Percentiles rank a stretch among this genome's conserved stretches.
phyloP scores from a whole-genome alignment of 345 rosid genomes.

The Citrus maxima region DNA sequence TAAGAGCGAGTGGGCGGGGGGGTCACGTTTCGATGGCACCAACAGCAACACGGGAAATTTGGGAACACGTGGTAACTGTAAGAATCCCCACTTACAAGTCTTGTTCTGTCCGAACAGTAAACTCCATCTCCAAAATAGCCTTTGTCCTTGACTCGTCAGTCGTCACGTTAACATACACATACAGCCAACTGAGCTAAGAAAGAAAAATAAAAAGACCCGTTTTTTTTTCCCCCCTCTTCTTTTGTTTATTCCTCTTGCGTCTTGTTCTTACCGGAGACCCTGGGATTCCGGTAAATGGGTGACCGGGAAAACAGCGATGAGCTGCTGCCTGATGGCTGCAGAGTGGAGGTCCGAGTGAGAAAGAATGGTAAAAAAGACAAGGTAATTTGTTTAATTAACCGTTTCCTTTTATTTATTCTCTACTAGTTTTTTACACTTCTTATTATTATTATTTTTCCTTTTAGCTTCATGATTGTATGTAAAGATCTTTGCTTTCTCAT shows the following conservation, averaged over 20 bases:
- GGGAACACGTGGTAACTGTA: slow-evolving; percentile 42
- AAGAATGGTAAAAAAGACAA: slow-evolving; percentile 65
- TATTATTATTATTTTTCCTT: neutral
- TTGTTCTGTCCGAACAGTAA: slow-evolving; percentile 5
- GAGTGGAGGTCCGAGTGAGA: slow-evolving; percentile 50
- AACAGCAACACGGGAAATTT: slow-evolving; percentile 13
- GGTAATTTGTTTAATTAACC: slow-evolving; percentile 35
- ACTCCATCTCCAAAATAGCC: neutral
- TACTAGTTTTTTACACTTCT: neutral
- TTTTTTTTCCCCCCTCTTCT: neutral
- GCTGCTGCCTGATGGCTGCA: slow-evolving; percentile 58
- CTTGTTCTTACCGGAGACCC: slow-evolving; percentile 7
- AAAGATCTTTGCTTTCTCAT: slow-evolving; percentile 15
- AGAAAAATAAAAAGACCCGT: neutral
- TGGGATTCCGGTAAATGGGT: slow-evolving; percentile 23
- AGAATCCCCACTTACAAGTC: neutral
- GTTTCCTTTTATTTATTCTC: neutral
- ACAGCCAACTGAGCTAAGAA: neutral
- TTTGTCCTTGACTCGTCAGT: neutral
- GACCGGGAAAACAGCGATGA: slow-evolving; percentile 31
- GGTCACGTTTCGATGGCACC: neutral
- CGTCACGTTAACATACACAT: neutral
- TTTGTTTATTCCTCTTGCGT: neutral
- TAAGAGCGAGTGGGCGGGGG: too few relatives aligned
- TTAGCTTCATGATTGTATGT: slow-evolving; percentile 3